These are phyloP conservation scores for Aspergillus mulundensis DNA, from an alignment of 495 filamentous ascomycete species.

Conservation along the genomic window DNA sequence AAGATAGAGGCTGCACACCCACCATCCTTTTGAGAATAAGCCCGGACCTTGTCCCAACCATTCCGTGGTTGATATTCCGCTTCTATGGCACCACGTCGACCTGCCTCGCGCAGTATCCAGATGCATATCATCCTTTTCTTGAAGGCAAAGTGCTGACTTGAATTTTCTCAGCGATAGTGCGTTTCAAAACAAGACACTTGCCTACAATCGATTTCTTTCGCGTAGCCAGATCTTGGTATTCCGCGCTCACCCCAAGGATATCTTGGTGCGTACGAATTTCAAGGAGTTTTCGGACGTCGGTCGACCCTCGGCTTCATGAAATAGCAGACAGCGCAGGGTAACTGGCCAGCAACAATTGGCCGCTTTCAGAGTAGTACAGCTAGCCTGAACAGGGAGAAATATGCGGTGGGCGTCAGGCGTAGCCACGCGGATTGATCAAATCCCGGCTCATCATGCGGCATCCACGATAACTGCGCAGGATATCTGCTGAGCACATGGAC, in stretches of 20 bases:
- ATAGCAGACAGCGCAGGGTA: neutral
- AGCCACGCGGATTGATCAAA: conserved; percentile 1
- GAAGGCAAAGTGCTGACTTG: neutral
- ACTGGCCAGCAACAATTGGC: neutral
- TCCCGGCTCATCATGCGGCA: conserved; percentile 3
- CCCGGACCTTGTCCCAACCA: conserved; percentile 1
- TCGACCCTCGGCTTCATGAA: neutral
- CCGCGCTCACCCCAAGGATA: neutral
- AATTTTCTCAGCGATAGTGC: neutral
- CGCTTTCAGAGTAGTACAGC: conserved; percentile 4
- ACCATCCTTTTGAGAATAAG: neutral
- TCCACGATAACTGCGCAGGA: conserved; percentile 4
- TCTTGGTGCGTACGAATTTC: neutral
- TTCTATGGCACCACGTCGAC: conserved; percentile 4
- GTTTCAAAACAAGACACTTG: neutral
- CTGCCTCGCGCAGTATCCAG: neutral
- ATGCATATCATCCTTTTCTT: neutral
- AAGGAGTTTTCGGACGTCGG: neutral
- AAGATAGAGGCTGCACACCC: neutral
- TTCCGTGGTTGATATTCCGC: neutral
- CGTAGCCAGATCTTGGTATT: neutral
- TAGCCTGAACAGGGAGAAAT: conserved; percentile 1
- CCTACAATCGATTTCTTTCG: neutral
- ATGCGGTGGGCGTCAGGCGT: neutral
- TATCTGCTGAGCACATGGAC: conserved; percentile 4